phyloP scores from a whole-genome alignment of 441 rosid species.

The Corymbia citriodora region DNA sequence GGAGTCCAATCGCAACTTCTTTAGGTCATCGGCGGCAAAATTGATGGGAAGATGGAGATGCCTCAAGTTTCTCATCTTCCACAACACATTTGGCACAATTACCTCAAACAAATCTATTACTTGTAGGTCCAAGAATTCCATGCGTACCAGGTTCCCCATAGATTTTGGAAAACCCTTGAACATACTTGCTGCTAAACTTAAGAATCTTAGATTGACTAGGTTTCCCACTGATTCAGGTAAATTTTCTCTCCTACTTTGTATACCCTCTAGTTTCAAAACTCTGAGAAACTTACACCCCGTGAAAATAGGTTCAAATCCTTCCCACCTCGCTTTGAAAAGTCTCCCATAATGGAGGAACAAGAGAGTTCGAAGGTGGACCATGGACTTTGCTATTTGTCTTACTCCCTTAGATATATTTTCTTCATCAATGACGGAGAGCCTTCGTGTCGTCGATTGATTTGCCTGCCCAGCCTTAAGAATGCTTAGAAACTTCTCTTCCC shows the following conservation, averaged over 20 bases:
- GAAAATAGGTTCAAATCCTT: not conserved
- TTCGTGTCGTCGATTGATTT: not conserved
- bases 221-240: not conserved
- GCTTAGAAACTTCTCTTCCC: rapidly evolving
- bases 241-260: not conserved
- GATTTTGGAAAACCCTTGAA: not conserved
- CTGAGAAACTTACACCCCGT: not conserved
- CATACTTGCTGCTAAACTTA: not conserved
- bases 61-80: not conserved
- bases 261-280: not conserved
- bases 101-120: not conserved
- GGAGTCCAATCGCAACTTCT: not conserved
- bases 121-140: not conserved
- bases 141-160: not conserved
- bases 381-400: rapidly evolving
- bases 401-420: no score
- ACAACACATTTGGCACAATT: not conserved
- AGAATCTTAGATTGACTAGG: not conserved
- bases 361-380: not conserved
- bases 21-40: rapidly evolving
- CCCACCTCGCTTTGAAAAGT: not conserved
- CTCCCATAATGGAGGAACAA: not conserved
- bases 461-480: rapidly evolving
- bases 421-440: not conserved
- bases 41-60: rapidly evolving